Base-by-base conservation (phyloP, 2,329 filamentous ascomycete genomes). In the Aspergillus bombycis region DNA sequence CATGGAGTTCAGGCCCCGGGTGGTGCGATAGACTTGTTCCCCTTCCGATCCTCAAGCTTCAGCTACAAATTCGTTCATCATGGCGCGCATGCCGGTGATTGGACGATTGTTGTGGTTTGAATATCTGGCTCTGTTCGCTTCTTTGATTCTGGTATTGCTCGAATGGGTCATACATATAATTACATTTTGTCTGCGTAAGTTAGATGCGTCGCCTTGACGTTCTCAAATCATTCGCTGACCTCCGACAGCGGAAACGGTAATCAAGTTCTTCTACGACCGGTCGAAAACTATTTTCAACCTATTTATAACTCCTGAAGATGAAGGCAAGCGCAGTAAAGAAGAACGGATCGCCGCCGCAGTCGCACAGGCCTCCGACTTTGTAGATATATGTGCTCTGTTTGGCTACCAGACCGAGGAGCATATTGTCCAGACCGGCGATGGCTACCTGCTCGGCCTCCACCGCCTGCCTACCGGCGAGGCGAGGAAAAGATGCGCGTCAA, bases 351-450 rank as follows among this genome's bases (percentile, higher is more conserved):
- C 92, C 45, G 86, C 82, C n/a, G 88, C 89, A 10, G 89, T 99
- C 62, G 90, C 93, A 61, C 90, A 95, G 74, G 93, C 94, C 5
- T 88, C 91, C 65, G 95, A 98, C 74, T 98, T 99, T 76, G 88
- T 93, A 53, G 94, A 98, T 74, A 86, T 99, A n/a, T 98, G 94
- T 78, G 90, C 89, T 45, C 81, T 97, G 14, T 97, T 90, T 78
- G 94, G 94, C 54, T 98, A 97, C 79, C 91, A 92, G 70, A 92
- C 94, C 7, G 95, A 99, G 77, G 95, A 99, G 79, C 95, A 99
- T 77, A 90, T 99, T 57, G 91, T 96, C 12, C 94, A 97, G 78
- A 99, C 95, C 2, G 89, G 88, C 65, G 95, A 99, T 82, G 95
- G 95, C 19, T 99, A 96, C 75, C 83, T 99, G 52, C 86, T 99